Conservation (phyloP, 2,329 filamentous ascomycete species). For the Pseudogymnoascus sp. region DNA sequence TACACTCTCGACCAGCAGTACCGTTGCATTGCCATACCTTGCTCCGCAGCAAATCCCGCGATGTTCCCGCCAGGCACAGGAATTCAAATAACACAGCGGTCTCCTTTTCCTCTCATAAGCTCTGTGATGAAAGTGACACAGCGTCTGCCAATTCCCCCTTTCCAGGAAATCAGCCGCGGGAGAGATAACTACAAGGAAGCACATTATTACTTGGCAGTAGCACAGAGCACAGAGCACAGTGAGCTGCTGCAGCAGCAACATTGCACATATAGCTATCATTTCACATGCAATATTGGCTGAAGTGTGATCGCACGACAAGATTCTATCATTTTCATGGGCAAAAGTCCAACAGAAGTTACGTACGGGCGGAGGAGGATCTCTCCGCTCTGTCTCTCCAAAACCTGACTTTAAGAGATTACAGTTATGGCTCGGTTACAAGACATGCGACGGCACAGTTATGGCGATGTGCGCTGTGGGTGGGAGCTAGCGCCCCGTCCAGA, state of each 20-base stretch:
- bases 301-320: neutral
- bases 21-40: constrained; percentile 8
- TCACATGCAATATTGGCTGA: constrained; percentile 3
- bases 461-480: neutral
- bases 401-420: neutral
- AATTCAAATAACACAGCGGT: neutral
- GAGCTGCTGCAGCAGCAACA: neutral
- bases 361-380: neutral
- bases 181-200: neutral
- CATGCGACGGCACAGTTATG: neutral
- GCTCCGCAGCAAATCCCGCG: constrained; percentile 1
- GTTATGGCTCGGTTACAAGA: neutral
- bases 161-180: neutral
- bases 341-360: neutral
- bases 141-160: neutral
- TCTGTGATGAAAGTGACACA: constrained; percentile 2
- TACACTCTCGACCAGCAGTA: neutral
- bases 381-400: neutral
- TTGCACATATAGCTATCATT: constrained; percentile 8
- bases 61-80: constrained; percentile 5
- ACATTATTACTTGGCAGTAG: constrained; percentile 6
- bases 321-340: neutral
- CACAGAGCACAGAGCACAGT: neutral
- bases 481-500: neutral
- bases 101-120: constrained; percentile 1